Evolutionary conservation across 129 eudicot genomes (phyloP).

Genomic region (Oenanthe sinensis): DNA sequence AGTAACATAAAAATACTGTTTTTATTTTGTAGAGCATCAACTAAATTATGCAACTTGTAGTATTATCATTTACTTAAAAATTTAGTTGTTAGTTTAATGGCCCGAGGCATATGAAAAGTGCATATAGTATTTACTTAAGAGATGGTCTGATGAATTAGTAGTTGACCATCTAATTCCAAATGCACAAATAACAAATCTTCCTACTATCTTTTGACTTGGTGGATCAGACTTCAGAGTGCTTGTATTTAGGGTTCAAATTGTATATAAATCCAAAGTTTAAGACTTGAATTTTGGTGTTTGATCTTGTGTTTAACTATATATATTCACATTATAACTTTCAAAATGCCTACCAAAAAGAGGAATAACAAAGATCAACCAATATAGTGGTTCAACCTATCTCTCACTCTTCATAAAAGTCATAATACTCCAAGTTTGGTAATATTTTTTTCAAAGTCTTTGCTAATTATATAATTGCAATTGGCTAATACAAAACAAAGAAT

Average conservation of each 20-base stretch:
- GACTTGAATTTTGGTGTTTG: constrained; percentile 6
- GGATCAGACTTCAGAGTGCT: background rate
- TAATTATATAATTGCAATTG: background rate
- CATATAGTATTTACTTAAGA: background rate
- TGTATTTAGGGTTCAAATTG: background rate
- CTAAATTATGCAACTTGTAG: too few relatives aligned
- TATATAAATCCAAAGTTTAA: background rate
- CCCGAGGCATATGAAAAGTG: background rate
- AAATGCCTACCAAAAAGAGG: constrained; percentile 13
- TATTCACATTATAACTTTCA: background rate
- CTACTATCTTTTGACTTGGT: background rate
- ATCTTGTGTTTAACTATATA: too few relatives aligned
- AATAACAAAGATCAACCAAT: constrained; percentile 12
- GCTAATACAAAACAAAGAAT: constrained; percentile 16
- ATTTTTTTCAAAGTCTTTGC: constrained; percentile 7
- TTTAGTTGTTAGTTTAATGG: background rate
- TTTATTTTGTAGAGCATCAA: too few relatives aligned
- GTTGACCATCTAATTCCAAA: constrained; percentile 5
- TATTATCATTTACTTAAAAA: too few relatives aligned
- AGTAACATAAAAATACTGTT: too few relatives aligned
- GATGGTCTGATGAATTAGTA: background rate
- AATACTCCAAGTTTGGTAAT: constrained; percentile 14
- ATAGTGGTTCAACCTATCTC: constrained; percentile 29
- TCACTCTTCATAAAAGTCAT: constrained; percentile 3
- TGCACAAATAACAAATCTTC: constrained; percentile 17